Evolutionary conservation across 768 basidiomycete species (phyloP).

Genomic region (Terana coerulea): DNA sequence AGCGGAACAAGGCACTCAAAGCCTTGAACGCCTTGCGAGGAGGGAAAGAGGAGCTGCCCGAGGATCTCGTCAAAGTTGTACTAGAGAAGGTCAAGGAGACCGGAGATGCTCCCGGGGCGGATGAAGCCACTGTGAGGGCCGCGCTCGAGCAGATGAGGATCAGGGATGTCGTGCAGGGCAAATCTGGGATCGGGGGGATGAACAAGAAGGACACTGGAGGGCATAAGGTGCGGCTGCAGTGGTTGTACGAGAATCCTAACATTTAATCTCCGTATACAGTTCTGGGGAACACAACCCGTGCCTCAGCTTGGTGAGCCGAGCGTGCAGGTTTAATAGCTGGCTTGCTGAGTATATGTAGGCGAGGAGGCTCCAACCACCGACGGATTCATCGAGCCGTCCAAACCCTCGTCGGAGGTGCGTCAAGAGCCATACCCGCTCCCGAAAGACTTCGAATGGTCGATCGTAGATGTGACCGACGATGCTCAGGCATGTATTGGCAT

Average conservation of each 20-base stretch:
- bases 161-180: constrained; percentile 82
- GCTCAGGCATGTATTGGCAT: constrained; percentile 50
- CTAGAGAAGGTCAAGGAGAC: constrained; percentile 61
- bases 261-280: constrained; percentile 41
- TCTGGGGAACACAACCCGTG: constrained; percentile 98
- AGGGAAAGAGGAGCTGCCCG: constrained; percentile 43
- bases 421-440: constrained; percentile 88
- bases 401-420: constrained; percentile 71
- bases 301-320: constrained; percentile 64
- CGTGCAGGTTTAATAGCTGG: background rate
- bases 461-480: constrained; percentile 72
- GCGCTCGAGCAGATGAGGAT: constrained; percentile 77
- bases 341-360: constrained; percentile 34
- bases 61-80: constrained; percentile 63
- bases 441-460: constrained; percentile 90
- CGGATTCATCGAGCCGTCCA: constrained; percentile 85
- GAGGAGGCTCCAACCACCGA: constrained; percentile 67
- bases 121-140: constrained; percentile 62
- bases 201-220: constrained; percentile 81
- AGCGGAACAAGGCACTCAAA: constrained; percentile 67
- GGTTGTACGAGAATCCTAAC: constrained; percentile 7
- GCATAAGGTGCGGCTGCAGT: constrained; percentile 64
- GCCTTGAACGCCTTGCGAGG: constrained; percentile 46
- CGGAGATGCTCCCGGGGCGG: constrained; percentile 44
- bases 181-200: constrained; percentile 68